Percentiles rank a stretch among this genome's conserved stretches.
These are phyloP conservation scores for Leishmania gerbilli DNA, from an alignment of 208 protist genomes.

Conservation along the genomic window DNA sequence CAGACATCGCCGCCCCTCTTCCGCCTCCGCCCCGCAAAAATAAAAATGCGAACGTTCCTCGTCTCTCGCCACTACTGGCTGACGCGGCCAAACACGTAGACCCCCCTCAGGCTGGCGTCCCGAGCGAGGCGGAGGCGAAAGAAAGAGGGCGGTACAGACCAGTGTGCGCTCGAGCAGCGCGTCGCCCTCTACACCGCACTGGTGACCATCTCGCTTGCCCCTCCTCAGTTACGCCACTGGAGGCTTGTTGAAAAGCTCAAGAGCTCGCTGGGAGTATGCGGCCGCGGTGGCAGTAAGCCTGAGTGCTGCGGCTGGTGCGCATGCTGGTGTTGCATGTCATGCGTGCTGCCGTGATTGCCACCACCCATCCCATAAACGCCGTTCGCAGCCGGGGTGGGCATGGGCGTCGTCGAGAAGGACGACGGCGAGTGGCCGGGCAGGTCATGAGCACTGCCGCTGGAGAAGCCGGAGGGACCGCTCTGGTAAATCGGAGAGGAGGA, in stretches of 20 bases:
- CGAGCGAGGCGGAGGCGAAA: not conserved
- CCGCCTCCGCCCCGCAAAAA: not conserved
- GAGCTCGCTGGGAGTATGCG: constrained; percentile 24
- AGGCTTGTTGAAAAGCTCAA: constrained; percentile 30
- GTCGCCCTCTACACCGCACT: not conserved
- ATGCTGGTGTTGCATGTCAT: constrained; percentile 5
- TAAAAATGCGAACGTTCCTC: not conserved
- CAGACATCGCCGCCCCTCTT: not conserved
- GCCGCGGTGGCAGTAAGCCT: constrained; percentile 20
- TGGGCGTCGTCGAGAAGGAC: constrained; percentile 30
- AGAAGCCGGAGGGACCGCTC: constrained; percentile 11
- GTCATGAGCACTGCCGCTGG: constrained; percentile 18
- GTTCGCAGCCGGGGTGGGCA: constrained; percentile 5
- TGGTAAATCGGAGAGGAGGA: constrained; percentile 21
- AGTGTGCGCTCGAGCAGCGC: not conserved
- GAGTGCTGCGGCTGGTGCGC: constrained; percentile 9
- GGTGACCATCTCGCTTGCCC: not conserved
- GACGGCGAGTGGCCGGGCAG: constrained; percentile 22
- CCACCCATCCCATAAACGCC: constrained; percentile 23
- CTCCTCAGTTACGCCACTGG: constrained; percentile 24
- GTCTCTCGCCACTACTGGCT: not conserved
- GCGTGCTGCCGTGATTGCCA: not conserved
- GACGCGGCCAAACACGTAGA: not conserved
- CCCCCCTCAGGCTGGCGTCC: not conserved
- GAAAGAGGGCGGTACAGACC: not conserved